Percentiles rank a stretch among this genome's conserved stretches.
Conservation (phyloP, 2,329 filamentous ascomycete genomes). For the Aureobasidium melanogenum region DNA sequence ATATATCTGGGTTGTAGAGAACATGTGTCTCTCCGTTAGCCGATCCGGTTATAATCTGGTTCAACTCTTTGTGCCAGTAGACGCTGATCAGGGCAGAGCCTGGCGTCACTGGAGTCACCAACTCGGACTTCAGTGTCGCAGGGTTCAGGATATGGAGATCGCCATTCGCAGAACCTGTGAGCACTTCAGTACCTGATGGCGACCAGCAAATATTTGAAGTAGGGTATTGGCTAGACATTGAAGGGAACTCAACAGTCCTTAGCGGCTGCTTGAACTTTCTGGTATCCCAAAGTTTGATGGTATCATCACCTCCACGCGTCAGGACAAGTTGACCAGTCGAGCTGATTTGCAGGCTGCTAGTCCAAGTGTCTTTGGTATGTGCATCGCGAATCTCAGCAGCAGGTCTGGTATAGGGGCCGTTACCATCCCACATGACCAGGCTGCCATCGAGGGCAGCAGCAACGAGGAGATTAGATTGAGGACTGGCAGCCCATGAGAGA, state of each 20-base stretch:
- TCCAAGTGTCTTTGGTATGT: conserved; percentile 79
- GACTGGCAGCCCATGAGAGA: conserved; percentile 72
- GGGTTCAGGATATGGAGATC: conserved; percentile 90
- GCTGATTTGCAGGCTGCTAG: conserved; percentile 83
- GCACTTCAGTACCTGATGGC: conserved; percentile 70
- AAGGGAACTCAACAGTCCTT: conserved; percentile 66
- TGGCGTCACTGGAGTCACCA: conserved; percentile 81
- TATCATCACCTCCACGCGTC: conserved; percentile 80
- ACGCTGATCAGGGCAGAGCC: conserved; percentile 75
- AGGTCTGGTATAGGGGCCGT: conserved; percentile 76
- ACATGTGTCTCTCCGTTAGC: conserved; percentile 84
- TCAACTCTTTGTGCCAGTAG: conserved; percentile 87
- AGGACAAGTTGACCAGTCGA: conserved; percentile 83
- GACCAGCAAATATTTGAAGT: conserved; percentile 52
- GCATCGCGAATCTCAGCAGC: conserved; percentile 76
- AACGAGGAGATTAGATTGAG: conserved; percentile 71
- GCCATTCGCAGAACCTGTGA: conserved; percentile 80
- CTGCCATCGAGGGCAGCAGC: conserved; percentile 81
- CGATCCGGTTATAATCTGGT: conserved; percentile 91
- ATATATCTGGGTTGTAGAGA: conserved; percentile 82
- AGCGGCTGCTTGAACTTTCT: conserved; percentile 90
- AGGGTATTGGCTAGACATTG: conserved; percentile 40
- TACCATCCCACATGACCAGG: conserved; percentile 83
- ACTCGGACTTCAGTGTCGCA: conserved; percentile 75
- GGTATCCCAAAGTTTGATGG: conserved; percentile 94